These are phyloP conservation scores for Cystofilobasidium capitatum DNA, from an alignment of 768 basidiomycete species.

Conservation along the genomic window DNA sequence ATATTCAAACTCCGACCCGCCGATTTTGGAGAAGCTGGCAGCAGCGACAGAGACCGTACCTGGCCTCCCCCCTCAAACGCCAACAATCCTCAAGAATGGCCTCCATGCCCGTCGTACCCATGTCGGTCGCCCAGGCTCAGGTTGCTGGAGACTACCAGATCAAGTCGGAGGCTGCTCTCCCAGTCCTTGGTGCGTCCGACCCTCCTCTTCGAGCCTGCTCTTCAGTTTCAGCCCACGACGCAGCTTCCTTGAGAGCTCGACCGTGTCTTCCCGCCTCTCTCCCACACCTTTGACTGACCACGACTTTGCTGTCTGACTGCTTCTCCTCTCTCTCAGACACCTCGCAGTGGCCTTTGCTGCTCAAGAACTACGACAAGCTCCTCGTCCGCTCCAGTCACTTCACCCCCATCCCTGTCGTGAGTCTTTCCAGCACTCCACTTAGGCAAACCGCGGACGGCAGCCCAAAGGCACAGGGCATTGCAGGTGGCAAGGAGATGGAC, in stretches of 20 bases:
- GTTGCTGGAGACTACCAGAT: slow-evolving; percentile 36
- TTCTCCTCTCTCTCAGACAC: slow-evolving; percentile 50
- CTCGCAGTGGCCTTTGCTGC: slow-evolving; percentile 90
- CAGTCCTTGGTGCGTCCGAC: slow-evolving; percentile 37
- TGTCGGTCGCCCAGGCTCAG: slow-evolving; percentile 25
- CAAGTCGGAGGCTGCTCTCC: slow-evolving; percentile 39
- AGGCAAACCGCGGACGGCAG: background rate
- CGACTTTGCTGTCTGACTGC: background rate
- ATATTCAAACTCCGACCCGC: background rate
- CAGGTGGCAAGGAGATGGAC: no score
- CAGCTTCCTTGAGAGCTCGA: background rate
- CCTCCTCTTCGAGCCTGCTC: no score
- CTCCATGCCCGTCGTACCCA: slow-evolving; percentile 13
- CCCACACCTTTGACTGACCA: background rate
- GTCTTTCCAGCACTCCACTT: background rate
- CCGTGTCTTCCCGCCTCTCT: background rate
- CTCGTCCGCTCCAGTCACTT: slow-evolving; percentile 92
- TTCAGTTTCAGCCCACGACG: background rate
- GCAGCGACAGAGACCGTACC: background rate
- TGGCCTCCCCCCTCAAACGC: background rate
- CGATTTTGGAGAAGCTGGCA: background rate
- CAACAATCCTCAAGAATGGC: background rate
- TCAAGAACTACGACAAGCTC: slow-evolving; percentile 98
- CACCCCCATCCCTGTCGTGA: slow-evolving; percentile 76
- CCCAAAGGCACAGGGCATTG: no score